Base-by-base conservation (phyloP, 2,329 filamentous ascomycete genomes). In the Talaromyces sp. region DNA sequence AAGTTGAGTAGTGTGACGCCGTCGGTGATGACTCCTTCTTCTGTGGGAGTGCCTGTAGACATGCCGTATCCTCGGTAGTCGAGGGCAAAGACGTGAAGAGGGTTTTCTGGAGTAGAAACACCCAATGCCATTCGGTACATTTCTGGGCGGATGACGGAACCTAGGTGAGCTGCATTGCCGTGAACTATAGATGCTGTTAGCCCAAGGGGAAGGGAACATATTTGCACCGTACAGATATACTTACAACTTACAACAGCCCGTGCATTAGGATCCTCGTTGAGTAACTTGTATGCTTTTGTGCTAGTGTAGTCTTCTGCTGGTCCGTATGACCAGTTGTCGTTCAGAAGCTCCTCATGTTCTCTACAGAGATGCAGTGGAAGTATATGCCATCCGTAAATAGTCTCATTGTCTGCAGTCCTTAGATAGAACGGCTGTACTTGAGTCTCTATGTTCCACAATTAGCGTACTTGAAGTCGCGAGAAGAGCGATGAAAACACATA, bases 21-120 rank as follows among this genome's bases (percentile, higher is more conserved):
- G 74, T 98, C 94, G 4, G 86, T 86, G 63, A 96, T 91, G 8
- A 98, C 80, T 0, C 94, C 94, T 41, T 85, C 80, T 79, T 98
- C 94, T 0, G 88, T 89, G 0, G 94, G 94, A 3, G 78, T 80
- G n/a, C 94, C 92, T 0, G 89, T 91, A 9, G 91, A 95, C 45
- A 86, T 84, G 0, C 93, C 93, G 70, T 92, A 97, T 7, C 93
- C 93, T 19, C 93, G 90, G 78, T 97, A 97, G 81, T 97, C 93
- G 71, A 97, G 88, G 45, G 92, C 87, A n/a, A 97, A 82, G 52
- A 97, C 86, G 73, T 97, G 93, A 63, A 93, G 72, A 1, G 80
- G 80, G 58, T 78, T 86, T 64, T 85, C 82, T 0, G 83, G 88
- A 0, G 85, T 85, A 1, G 90, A 90, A 2, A 89, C 87, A 61